Conservation (phyloP, 176 grass and related monocot species). For the Aegilops umbellulata region DNA sequence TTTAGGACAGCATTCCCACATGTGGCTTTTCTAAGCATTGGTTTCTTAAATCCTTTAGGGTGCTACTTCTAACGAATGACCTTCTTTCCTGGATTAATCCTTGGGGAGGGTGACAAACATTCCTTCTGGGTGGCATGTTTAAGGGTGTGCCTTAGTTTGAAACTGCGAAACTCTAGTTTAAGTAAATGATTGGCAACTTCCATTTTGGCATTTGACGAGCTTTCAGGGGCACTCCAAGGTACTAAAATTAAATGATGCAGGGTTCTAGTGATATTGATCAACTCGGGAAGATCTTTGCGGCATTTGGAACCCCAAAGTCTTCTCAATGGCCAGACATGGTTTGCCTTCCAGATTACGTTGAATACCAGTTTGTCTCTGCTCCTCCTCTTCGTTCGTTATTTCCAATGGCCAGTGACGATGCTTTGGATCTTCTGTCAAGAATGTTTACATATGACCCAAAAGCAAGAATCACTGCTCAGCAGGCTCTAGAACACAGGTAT, state of each 20-base stretch:
- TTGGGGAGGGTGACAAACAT: not conserved
- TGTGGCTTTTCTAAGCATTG: conserved; percentile 3
- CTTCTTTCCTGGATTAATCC: not conserved
- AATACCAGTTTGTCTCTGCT: conserved; percentile 87
- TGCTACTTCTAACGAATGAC: not conserved
- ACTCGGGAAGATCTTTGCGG: conserved; percentile 92
- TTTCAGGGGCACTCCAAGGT: not conserved
- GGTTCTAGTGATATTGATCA: conserved; percentile 98
- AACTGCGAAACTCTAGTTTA: not conserved
- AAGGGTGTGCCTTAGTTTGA: not conserved
- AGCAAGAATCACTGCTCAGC: conserved; percentile 89
- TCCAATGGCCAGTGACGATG: conserved; percentile 86
- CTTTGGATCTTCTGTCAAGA: conserved; percentile 86
- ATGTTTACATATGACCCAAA: conserved; percentile 99
- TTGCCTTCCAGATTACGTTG: conserved; percentile 99
- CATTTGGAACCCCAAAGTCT: conserved; percentile 91
- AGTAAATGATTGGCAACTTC: not conserved
- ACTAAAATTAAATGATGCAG: conserved; percentile 40
- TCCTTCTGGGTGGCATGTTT: not conserved
- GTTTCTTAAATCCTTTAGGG: conserved; percentile 12
- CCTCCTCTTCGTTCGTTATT: conserved; percentile 79
- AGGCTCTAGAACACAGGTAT: conserved; percentile 97
- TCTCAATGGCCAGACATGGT: conserved; percentile 95
- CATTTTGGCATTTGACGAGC: not conserved
- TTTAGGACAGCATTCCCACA: not conserved